Evolutionary conservation across 2,329 filamentous ascomycete species (phyloP).

Genomic region (Arachnopeziza araneosa): DNA sequence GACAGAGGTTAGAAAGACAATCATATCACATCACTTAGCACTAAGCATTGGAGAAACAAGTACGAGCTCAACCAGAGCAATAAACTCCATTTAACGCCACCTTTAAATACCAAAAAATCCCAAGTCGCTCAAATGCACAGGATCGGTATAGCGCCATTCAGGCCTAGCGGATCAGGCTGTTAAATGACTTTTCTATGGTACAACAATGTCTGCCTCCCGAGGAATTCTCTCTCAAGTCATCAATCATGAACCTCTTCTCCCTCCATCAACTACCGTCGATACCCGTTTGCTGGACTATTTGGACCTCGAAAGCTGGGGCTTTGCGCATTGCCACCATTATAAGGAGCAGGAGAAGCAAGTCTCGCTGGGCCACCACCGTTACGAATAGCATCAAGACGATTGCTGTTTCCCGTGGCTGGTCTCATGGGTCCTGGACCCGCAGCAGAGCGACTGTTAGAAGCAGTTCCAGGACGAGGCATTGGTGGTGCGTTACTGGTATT

Average conservation of each 20-base stretch:
- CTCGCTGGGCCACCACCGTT: neutral
- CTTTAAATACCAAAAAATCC: no score
- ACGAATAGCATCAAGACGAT: neutral
- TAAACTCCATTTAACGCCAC: no score
- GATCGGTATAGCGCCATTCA: no score
- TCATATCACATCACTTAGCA: no score
- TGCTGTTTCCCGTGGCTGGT: slow-evolving; percentile 2
- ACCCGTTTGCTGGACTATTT: slow-evolving; percentile 2
- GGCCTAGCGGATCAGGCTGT: no score
- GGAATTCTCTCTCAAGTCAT: neutral
- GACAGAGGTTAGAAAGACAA: no score
- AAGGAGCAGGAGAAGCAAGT: slow-evolving; percentile 18
- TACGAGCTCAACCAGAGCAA: no score
- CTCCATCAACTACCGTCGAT: slow-evolving; percentile 1
- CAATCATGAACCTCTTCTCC: neutral
- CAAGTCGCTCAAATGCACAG: no score
- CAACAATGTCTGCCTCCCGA: neutral
- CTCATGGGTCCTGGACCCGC: neutral
- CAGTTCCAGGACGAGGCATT: slow-evolving; percentile 16
- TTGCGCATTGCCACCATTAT: slow-evolving; percentile 12
- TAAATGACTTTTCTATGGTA: neutral
- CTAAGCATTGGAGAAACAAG: no score
- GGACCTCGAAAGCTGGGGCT: slow-evolving; percentile 6
- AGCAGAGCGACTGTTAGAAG: neutral
- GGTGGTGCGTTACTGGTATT: slow-evolving; percentile 8